Conservation (phyloP, 1,284 basidiomycete species). For the Meripilus lineatus region DNA sequence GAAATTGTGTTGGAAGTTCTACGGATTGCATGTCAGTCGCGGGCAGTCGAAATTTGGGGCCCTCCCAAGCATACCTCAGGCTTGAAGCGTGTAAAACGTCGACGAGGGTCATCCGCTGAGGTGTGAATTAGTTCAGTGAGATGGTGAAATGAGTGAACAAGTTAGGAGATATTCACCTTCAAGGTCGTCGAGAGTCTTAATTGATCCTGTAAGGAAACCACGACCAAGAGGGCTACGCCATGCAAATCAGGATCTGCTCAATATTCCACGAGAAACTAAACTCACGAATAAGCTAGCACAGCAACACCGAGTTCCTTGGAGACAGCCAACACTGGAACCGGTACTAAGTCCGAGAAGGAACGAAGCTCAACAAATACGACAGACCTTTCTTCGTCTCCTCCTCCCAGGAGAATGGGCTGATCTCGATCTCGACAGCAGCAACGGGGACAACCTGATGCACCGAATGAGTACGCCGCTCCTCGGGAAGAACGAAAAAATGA, state of each 20-base stretch:
- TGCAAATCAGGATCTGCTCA: neutral
- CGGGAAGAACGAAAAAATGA: too few species aligned
- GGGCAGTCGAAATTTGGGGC: too few species aligned
- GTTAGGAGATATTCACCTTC: constrained; percentile 8
- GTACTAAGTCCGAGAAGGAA: constrained; percentile 16
- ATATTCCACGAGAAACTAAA: neutral
- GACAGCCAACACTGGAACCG: constrained; percentile 28
- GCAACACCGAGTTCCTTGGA: constrained; percentile 44
- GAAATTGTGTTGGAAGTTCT: constrained; percentile 52
- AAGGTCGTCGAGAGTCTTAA: constrained; percentile 44
- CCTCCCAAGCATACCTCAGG: constrained; percentile 23
- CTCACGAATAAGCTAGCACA: constrained; percentile 48
- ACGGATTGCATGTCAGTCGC: constrained; percentile 1
- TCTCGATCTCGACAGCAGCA: constrained; percentile 47
- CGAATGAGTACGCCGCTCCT: too few species aligned
- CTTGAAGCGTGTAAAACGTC: constrained; percentile 29
- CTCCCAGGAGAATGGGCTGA: constrained; percentile 46
- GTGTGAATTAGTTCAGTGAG: neutral
- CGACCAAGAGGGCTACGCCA: constrained; percentile 42
- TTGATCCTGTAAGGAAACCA: constrained; percentile 50
- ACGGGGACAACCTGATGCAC: constrained; percentile 44
- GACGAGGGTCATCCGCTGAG: constrained; percentile 32
- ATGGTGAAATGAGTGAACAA: too few species aligned
- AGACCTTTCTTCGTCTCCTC: constrained; percentile 39
- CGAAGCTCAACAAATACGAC: too few species aligned